Percentiles rank a stretch among this genome's conserved stretches.
These are phyloP conservation scores for Cladosporium sp. DNA, from an alignment of 2,329 filamentous ascomycete genomes.

Conservation along the genomic window DNA sequence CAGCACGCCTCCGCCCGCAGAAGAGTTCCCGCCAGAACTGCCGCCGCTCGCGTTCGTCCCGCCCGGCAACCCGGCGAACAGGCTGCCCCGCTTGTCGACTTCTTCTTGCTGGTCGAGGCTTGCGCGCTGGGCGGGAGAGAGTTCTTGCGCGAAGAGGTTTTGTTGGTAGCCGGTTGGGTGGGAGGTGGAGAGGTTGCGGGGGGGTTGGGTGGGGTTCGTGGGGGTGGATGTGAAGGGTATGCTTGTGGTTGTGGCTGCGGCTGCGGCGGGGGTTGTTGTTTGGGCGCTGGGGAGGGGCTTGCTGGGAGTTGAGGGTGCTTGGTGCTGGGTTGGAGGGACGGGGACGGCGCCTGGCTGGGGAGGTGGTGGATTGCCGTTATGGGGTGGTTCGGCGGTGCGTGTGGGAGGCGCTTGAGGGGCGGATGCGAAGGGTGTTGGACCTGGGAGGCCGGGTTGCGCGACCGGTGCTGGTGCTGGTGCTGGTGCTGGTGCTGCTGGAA, in stretches of 20 bases:
- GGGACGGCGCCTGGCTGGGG: slow-evolving; percentile 41
- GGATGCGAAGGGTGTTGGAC: slow-evolving; percentile 27
- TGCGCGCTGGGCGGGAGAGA: slow-evolving; percentile 32
- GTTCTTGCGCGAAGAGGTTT: slow-evolving; percentile 39
- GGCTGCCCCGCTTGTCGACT: slow-evolving; percentile 22
- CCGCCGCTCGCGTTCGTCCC: slow-evolving; percentile 31
- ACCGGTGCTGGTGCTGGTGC: slow-evolving; percentile 20
- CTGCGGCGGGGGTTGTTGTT: slow-evolving; percentile 2
- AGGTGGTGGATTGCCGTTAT: slow-evolving; percentile 32
- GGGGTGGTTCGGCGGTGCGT: slow-evolving; percentile 16
- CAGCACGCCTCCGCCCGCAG: slow-evolving; percentile 14
- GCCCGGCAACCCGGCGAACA: slow-evolving; percentile 30
- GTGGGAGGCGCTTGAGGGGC: slow-evolving; percentile 23
- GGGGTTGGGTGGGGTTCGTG: slow-evolving; percentile 31
- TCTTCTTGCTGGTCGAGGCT: slow-evolving; percentile 27
- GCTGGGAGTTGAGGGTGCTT: too few relatives aligned
- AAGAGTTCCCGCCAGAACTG: slow-evolving; percentile 9
- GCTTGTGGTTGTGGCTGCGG: slow-evolving; percentile 19
- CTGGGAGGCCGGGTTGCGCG: slow-evolving; percentile 22
- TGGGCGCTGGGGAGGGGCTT: slow-evolving; percentile 9
- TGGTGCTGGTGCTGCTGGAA: slow-evolving; percentile 28
- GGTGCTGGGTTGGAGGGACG: slow-evolving; percentile 28
- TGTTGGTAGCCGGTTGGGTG: slow-evolving; percentile 48
- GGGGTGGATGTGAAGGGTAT: slow-evolving; percentile 34
- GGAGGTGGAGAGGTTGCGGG: slow-evolving; percentile 26